phyloP scores from a whole-genome alignment of 345 rosid genomes.

The Dovyalis caffra region DNA sequence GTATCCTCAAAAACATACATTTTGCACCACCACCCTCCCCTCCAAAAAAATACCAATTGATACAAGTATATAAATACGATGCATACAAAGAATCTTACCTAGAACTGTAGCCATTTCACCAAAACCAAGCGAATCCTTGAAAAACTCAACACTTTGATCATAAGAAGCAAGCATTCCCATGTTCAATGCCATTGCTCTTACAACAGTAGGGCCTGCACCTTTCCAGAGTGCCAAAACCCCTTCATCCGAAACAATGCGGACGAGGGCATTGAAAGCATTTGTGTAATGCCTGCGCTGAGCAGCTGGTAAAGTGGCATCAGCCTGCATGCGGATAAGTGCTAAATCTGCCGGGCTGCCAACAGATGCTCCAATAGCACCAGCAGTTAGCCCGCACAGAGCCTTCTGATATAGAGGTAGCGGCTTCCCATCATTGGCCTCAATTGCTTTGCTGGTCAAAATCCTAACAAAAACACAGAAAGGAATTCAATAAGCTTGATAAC shows the following conservation, averaged over 20 bases:
- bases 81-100: constrained; percentile 27
- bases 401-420: constrained; percentile 97
- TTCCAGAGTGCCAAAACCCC: constrained; percentile 98
- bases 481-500: background rate
- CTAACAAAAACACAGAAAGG: constrained; percentile 32
- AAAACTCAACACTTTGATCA: constrained; percentile 91
- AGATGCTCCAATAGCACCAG: constrained; percentile 95
- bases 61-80: background rate
- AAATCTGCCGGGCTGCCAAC: constrained; percentile 96
- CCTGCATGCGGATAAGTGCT: constrained; percentile 98
- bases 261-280: constrained; percentile 96
- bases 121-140: constrained; percentile 68
- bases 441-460: constrained; percentile 83
- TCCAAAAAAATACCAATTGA: background rate
- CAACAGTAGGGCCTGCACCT: constrained; percentile 99
- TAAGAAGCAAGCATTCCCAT: constrained; percentile 99
- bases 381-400: constrained; percentile 96
- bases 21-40: too few relatives aligned
- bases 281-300: constrained; percentile 92
- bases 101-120: constrained; percentile 76
- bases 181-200: constrained; percentile 99
- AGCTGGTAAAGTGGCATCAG: constrained; percentile 84
- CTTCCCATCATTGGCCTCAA: constrained; percentile 87
- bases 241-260: constrained; percentile 75
- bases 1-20: too few relatives aligned